phyloP scores from a whole-genome alignment of 2,329 filamentous ascomycete species.

The Dactylellina haptotyla region DNA sequence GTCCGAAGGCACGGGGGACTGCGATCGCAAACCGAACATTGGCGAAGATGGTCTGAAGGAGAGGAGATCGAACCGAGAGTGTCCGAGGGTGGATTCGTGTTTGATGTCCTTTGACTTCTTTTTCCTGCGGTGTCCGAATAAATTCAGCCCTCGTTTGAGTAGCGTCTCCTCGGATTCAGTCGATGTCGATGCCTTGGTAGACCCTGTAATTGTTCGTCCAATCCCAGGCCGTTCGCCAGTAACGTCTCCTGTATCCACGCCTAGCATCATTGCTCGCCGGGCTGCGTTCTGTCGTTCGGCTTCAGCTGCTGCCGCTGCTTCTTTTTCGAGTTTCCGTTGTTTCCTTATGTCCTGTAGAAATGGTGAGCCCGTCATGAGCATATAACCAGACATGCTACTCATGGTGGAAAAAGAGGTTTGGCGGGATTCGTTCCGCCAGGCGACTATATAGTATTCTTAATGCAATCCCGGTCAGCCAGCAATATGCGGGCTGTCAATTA shows the following conservation, averaged over 20 bases:
- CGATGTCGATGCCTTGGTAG: conserved; percentile 37
- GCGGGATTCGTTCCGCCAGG: conserved; percentile 46
- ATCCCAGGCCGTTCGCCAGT: conserved; percentile 29
- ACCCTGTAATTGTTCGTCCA: conserved; percentile 31
- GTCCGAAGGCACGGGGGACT: conserved; percentile 32
- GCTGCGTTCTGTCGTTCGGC: conserved; percentile 39
- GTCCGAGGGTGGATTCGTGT: conserved; percentile 10
- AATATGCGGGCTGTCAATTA: conserved; percentile 51
- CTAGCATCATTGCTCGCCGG: conserved; percentile 46
- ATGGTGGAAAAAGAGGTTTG: conserved; percentile 46
- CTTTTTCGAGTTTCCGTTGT: conserved; percentile 52
- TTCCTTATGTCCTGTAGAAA: conserved; percentile 46
- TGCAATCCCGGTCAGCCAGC: conserved; percentile 44
- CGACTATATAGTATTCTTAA: conserved; percentile 53
- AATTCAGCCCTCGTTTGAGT: conserved; percentile 37
- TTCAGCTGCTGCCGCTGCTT: conserved; percentile 34
- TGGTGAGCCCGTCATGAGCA: conserved; percentile 44
- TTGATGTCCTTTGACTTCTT: conserved; percentile 48
- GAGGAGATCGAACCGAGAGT: conserved; percentile 47
- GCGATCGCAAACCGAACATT: conserved; percentile 43
- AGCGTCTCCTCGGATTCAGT: conserved; percentile 47
- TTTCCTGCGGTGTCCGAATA: conserved; percentile 46
- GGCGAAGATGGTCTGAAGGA: conserved; percentile 41
- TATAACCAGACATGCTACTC: conserved; percentile 54
- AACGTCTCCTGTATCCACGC: conserved; percentile 39